Percentiles rank a stretch among this genome's conserved stretches.
Conservation (phyloP, 208 protist species). For the Acanthamoeba quina region DNA sequence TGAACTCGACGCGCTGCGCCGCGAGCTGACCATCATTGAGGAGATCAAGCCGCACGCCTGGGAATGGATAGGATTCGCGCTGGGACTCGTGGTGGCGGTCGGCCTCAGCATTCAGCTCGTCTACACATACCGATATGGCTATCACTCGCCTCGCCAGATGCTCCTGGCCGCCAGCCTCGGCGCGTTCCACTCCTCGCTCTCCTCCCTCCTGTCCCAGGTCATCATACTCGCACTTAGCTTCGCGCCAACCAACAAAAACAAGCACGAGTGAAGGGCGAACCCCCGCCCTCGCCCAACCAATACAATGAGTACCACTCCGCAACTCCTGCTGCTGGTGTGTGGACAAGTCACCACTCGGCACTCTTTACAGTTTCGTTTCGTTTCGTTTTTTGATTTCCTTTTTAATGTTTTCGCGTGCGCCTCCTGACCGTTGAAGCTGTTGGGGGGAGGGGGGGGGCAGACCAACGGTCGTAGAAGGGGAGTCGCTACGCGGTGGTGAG, state of each 20-base stretch:
- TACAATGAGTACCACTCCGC: background rate
- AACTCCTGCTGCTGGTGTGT: background rate
- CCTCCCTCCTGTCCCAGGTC: constrained; percentile 20
- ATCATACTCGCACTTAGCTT: background rate
- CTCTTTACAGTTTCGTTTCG: too few species aligned
- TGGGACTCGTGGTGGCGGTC: background rate
- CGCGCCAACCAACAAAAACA: background rate
- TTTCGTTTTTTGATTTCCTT: too few species aligned
- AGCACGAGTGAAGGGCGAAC: background rate
- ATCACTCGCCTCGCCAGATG: constrained; percentile 58
- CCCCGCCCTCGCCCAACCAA: background rate
- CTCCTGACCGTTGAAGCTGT: too few species aligned
- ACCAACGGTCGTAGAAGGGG: too few species aligned
- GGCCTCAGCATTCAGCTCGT: constrained; percentile 45
- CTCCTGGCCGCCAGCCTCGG: constrained; percentile 30
- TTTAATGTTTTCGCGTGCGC: too few species aligned
- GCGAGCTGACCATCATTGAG: background rate
- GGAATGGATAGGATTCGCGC: background rate
- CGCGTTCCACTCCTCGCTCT: constrained; percentile 32
- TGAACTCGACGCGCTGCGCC: background rate
- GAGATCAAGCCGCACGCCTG: background rate
- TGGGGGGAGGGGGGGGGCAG: too few species aligned
- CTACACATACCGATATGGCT: constrained; percentile 72
- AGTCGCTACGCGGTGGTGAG: too few species aligned
- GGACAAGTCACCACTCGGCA: too few species aligned